A percentile compares a stretch with the other conserved stretches of the same genome.
These are phyloP conservation scores for Hydnomerulius pinastri DNA, from an alignment of 768 basidiomycete species.

Conservation along the genomic window DNA sequence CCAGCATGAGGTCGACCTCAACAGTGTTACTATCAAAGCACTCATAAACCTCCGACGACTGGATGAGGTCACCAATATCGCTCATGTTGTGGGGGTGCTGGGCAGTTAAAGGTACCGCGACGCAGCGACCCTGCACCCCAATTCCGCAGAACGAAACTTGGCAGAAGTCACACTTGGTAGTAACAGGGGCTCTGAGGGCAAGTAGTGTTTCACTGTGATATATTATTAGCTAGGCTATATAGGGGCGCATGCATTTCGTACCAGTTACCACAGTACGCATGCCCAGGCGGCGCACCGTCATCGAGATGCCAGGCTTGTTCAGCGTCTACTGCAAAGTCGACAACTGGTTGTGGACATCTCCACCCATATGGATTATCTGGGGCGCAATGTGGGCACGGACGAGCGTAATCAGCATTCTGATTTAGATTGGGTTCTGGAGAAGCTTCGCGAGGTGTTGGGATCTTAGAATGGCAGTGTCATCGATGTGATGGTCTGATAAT, in stretches of 20 bases:
- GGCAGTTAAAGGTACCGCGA: constrained; percentile 52
- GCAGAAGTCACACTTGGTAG: constrained; percentile 85
- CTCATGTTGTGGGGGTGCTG: constrained; percentile 73
- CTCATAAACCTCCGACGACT: constrained; percentile 75
- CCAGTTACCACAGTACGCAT: constrained; percentile 83
- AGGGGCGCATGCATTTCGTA: constrained; percentile 32
- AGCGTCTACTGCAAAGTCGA: constrained; percentile 66
- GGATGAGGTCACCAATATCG: constrained; percentile 74
- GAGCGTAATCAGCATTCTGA: constrained; percentile 61
- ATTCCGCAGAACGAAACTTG: constrained; percentile 84
- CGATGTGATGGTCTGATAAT: not conserved
- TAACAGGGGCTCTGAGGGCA: constrained; percentile 69
- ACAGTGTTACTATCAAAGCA: constrained; percentile 76
- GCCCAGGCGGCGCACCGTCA: constrained; percentile 77
- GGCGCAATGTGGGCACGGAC: constrained; percentile 79
- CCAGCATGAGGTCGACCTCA: constrained; percentile 84
- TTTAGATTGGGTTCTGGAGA: constrained; percentile 78
- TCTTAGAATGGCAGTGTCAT: constrained; percentile 40
- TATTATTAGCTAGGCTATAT: not conserved
- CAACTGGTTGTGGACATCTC: constrained; percentile 79
- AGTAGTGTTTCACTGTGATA: constrained; percentile 67
- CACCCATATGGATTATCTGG: constrained; percentile 74
- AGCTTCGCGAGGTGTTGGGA: constrained; percentile 72
- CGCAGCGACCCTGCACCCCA: constrained; percentile 71
- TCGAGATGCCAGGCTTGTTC: constrained; percentile 79